Evolutionary conservation across 2,329 filamentous ascomycete genomes (phyloP).

Genomic region (Fusarium pseudocircinatum): DNA sequence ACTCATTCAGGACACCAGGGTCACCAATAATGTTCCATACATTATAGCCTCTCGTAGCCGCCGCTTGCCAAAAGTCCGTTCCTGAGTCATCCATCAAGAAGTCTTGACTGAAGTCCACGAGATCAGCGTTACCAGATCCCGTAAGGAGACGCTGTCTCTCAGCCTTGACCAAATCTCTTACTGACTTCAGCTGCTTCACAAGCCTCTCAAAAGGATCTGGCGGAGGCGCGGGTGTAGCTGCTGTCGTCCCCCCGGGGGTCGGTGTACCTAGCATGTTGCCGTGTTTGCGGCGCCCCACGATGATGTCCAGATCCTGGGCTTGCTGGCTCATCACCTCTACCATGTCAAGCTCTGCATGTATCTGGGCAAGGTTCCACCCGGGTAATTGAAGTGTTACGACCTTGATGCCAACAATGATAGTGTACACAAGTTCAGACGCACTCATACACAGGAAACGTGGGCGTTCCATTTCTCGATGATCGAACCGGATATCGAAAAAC

Average conservation of each 20-base stretch:
- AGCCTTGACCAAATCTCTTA: conserved; percentile 45
- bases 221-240: conserved; percentile 8
- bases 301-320: conserved; percentile 43
- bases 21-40: conserved; percentile 45
- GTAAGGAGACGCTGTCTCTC: conserved; percentile 43
- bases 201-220: conserved; percentile 49
- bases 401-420: conserved; percentile 57
- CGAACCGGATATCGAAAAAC: conserved; percentile 53
- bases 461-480: conserved; percentile 44
- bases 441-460: conserved; percentile 56
- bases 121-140: conserved; percentile 31
- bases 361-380: conserved; percentile 56
- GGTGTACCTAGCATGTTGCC: conserved; percentile 34
- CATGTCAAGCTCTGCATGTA: conserved; percentile 50
- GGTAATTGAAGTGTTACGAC: conserved; percentile 57
- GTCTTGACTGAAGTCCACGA: conserved; percentile 35
- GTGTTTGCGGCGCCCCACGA: conserved; percentile 45
- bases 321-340: conserved; percentile 42
- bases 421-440: conserved; percentile 59
- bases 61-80: conserved; percentile 42
- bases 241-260: conserved; percentile 7
- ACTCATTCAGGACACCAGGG: conserved; percentile 35
- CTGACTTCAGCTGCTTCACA: conserved; percentile 44
- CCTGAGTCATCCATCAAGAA: conserved; percentile 37
- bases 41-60: conserved; percentile 33